phyloP scores from a whole-genome alignment of 805 yeast species.

The Zygoascus ofunaensis region DNA sequence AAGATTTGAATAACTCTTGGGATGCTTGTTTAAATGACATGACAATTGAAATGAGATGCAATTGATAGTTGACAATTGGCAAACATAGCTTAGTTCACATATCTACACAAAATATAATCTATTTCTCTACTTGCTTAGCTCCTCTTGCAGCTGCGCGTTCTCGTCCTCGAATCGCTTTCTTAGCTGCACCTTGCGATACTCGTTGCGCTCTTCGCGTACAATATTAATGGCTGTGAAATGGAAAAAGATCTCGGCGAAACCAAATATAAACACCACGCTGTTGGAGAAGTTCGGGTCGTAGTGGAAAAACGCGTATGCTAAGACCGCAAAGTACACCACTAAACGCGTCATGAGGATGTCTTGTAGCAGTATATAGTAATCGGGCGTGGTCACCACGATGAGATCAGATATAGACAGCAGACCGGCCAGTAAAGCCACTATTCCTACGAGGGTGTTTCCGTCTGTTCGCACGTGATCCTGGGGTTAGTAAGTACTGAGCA shows the following conservation, averaged over 20 bases:
- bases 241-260: slow-evolving; percentile 25
- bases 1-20: no score
- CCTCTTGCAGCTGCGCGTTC: no score
- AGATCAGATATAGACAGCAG: slow-evolving; percentile 24
- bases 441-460: slow-evolving; percentile 22
- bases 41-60: no score
- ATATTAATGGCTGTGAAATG: slow-evolving; percentile 24
- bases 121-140: no score
- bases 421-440: slow-evolving; percentile 21
- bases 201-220: slow-evolving; percentile 30
- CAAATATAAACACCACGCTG: slow-evolving; percentile 24
- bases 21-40: no score
- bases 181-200: slow-evolving; percentile 6
- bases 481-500: no score
- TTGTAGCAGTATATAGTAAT: slow-evolving; percentile 19
- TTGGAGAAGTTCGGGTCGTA: slow-evolving; percentile 19
- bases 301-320: slow-evolving; percentile 19
- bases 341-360: slow-evolving; percentile 25
- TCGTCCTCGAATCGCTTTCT: not conserved
- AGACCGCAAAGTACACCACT: slow-evolving; percentile 18
- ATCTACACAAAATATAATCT: no score
- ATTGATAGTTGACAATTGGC: no score
- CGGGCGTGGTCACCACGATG: slow-evolving; percentile 17
- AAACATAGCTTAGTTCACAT: no score
- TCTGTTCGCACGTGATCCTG: slow-evolving; percentile 14